Base-by-base conservation (phyloP, 2,329 filamentous ascomycete genomes). In the Pseudocercospora crystallina region DNA sequence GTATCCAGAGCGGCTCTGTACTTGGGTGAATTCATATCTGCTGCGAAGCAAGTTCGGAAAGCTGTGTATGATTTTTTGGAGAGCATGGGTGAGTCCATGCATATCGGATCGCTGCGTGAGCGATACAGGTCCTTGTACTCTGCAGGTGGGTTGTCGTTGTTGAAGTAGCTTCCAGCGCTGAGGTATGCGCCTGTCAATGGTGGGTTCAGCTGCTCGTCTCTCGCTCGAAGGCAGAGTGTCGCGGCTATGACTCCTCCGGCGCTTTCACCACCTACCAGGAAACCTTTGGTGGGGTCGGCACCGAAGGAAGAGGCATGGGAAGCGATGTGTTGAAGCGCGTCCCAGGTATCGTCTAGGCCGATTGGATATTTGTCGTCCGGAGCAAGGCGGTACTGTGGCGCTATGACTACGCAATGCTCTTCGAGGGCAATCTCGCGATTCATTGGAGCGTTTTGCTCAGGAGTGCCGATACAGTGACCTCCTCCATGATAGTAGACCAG, bases 241-340 rank as follows among this genome's bases (percentile, higher is more conserved):
- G 72, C 71, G 0, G 74, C 69, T 49, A 79, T 71, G 54, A 77
- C 77, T 5, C 72, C 76, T 10, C 76, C 76, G 1, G 76, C 76
- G 2, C 73, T 76, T 9, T 71, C 72, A 20, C 76, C 76, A 3
- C 76, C 74, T 0, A 79, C 61, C 11, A 78, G 52, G 51, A 79
- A 77, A 1, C 75, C 76, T 11, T 63, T 61, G 9, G 62, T 61
- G 0, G 72, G 66, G 51, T 76, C 67, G 12, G 69, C 71, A n/a
- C 66, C 69, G 5, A 75, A 60, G 1, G 63, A 49, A 13, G 60
- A 17, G 13, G 72, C 69, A 47, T 76, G 69, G 5, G 59, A 43
- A 68, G 66, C 71, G 71, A 75, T 46, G 70, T 72, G 76, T 62
- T 64, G 54, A 0, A 74, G 57, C 0, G 68, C 68, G 47, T 77